Evolutionary conservation across 2,329 filamentous ascomycete species (phyloP), one percentile per base, ranked within the genome.

Genomic region (Beauveria sp.): DNA sequence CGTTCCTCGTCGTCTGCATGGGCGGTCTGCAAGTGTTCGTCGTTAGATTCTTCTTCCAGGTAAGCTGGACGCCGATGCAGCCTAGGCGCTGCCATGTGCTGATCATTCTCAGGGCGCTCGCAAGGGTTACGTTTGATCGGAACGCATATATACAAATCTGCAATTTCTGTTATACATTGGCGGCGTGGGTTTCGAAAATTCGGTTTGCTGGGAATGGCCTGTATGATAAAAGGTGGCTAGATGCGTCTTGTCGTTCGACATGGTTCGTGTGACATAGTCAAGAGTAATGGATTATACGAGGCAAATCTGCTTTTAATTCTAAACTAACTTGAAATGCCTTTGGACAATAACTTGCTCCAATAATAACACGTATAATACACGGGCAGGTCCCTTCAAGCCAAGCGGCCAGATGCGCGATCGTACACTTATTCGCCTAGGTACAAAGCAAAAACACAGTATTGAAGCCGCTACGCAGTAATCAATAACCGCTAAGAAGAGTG

Each of bases 11-110:
- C 80, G 81, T 97, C 66, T 89, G 88, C 64, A 99, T 99, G 96
- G 95, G 93, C 50, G 93, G 86, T 52, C 77, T 99, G 73, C 96
- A 99, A 80, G 95, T 99, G 56, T 97, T 98, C 75, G 88, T 99
- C 69, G 95, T 99, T 69, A 82, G 91, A 67, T 98, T 98, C 87
- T 99, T 99, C 80, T 99, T 99, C 85, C 93, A 97, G 82, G 92
- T 84, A 77, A 56, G 76, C 4, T 8, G 5, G 16, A 22, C 7
- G 49, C 22, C 20, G 7, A 16, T 20, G 22, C 45, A 24, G 3
- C 9, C 10, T n/a, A 28, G 24, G 14, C 49, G 8, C 18, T 10
- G 3, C 18, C 20, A 65, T 18, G 38, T 51, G 31, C 63, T 66
- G 49, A 65, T 49, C n/a, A 12, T 10, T 38, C 8, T 7, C 51